Base-by-base conservation (phyloP, 148 eudicot genomes). In the Nyssa sinensis region DNA sequence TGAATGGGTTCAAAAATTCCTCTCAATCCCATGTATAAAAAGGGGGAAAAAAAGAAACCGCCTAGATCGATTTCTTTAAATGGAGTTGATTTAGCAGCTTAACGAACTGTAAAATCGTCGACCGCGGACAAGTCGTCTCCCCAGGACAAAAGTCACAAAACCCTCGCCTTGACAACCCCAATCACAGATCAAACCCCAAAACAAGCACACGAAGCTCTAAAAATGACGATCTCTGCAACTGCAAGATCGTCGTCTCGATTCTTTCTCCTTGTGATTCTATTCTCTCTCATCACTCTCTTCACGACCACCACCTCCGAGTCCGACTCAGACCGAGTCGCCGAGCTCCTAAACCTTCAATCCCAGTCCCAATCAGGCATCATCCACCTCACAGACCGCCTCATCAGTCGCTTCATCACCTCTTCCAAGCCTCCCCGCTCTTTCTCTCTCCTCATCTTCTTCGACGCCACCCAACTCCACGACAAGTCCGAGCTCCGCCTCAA, bases 361-460 rank as follows among this genome's bases (percentile, higher is more conserved):
- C 60, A 49, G 2, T 41, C 64, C 39, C 39, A 80, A 19, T 63
- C 86, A 76, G 93, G 91, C 68, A 66, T 90, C 10, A 85, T 95
- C 92, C 97, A 70, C 79, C 88, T 92, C 70, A 73, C 31, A 74
- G 97, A 94, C 83, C 35, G 39, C 64, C 86, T 92, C 79, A 82
- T 92, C 66, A 58, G 73, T 77, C 97, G 90, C 70, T 77, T 92
- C 84, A 64, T 89, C 82, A 59, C 87, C 76, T 60, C 81, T 77
- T 77, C 85, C 16, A 53, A 39, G 11, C 30, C 78, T 24, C 92
- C 92, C 1, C 96, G 92, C 71, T 84, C 97, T 9, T 95, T 89
- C 87, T 81, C 88, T 33, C 74, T 87, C 84, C 72, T 89, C 78
- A 75, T 95, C 82, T 95, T 95, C 88, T 95, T 95, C 89, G 99